phyloP scores from a whole-genome alignment of 768 basidiomycete genomes.

The Mycena galericulata region DNA sequence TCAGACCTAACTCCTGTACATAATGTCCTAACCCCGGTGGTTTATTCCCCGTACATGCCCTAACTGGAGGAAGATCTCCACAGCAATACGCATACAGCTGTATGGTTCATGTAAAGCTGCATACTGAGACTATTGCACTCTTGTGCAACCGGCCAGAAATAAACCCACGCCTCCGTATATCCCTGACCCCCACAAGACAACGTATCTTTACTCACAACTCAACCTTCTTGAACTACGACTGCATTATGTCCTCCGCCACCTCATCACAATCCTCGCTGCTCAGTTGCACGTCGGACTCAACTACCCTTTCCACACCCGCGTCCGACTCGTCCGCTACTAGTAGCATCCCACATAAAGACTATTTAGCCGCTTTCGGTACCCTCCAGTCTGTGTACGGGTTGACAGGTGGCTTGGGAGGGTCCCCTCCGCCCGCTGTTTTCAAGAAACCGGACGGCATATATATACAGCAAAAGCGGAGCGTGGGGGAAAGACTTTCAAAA shows the following conservation, averaged over 20 bases:
- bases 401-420: not conserved
- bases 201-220: not conserved
- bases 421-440: not conserved
- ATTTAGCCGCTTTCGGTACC: slow-evolving; percentile 3
- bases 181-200: no score
- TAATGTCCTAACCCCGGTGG: no score
- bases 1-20: no score
- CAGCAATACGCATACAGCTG: no score
- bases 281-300: not conserved
- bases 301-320: not conserved
- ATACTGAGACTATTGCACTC: no score
- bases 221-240: not conserved
- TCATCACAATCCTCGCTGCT: slow-evolving; percentile 18
- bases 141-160: no score
- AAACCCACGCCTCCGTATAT: no score
- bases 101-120: no score
- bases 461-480: not conserved
- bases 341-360: slow-evolving; percentile 17
- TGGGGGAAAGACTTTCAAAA: not conserved
- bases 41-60: no score
- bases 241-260: not conserved
- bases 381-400: slow-evolving; percentile 20
- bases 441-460: not conserved
- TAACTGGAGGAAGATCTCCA: no score
- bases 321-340: not conserved